Percentiles rank a stretch among this genome's conserved stretches.
These are phyloP conservation scores for Malassezia restricta DNA, from an alignment of 1,284 basidiomycete genomes.

Conservation along the genomic window DNA sequence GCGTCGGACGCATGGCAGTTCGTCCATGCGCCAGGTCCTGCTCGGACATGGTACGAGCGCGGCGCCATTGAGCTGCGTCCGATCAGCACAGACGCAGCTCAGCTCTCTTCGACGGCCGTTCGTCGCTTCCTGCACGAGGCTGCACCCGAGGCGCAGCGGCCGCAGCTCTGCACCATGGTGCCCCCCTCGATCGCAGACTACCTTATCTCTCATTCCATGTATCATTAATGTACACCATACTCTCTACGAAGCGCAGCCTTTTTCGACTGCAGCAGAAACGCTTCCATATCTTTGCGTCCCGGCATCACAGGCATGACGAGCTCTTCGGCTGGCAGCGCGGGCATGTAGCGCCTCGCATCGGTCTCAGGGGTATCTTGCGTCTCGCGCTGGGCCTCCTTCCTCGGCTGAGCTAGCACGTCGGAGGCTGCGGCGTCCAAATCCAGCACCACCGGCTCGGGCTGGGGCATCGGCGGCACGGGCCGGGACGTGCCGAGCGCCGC, in stretches of 20 bases:
- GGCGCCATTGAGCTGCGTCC: slow-evolving; percentile 22
- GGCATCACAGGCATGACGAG: slow-evolving; percentile 12
- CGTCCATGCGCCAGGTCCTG: not conserved
- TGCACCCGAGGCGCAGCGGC: not conserved
- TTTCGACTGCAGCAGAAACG: slow-evolving; percentile 12
- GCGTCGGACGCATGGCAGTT: slow-evolving; percentile 17
- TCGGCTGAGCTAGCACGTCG: slow-evolving; percentile 46
- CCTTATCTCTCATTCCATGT: slow-evolving; percentile 18
- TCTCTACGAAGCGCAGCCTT: slow-evolving; percentile 17
- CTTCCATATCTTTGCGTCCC: slow-evolving; percentile 12
- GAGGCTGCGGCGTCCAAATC: slow-evolving; percentile 47
- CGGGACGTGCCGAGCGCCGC: slow-evolving; percentile 2
- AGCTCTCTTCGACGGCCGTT: slow-evolving; percentile 27
- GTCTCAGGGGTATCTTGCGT: slow-evolving; percentile 7
- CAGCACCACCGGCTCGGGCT: not conserved
- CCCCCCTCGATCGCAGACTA: slow-evolving; percentile 23
- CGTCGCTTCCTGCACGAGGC: slow-evolving; percentile 5
- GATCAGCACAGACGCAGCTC: slow-evolving; percentile 17
- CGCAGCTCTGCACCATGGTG: slow-evolving; percentile 16
- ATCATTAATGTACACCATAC: slow-evolving; percentile 12
- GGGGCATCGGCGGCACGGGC: slow-evolving; percentile 1
- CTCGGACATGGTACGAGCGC: slow-evolving; percentile 16
- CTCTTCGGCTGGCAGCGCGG: slow-evolving; percentile 8
- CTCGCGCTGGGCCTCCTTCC: not conserved
- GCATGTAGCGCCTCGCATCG: not conserved